Conservation (phyloP, 1,139 yeast species). For the Debaryomyces sp. region DNA sequence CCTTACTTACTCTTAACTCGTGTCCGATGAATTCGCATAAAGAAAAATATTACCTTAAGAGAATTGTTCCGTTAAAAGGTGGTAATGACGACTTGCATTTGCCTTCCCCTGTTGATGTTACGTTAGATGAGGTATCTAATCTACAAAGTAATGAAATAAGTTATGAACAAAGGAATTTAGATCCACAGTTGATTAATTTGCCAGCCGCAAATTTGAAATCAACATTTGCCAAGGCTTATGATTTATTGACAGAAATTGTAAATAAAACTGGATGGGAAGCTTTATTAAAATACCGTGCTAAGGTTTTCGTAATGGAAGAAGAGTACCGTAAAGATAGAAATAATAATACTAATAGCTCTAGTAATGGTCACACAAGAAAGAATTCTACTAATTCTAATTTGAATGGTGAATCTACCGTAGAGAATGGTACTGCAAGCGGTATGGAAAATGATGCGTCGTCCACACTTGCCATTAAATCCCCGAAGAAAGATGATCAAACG, state of each 20-base stretch:
- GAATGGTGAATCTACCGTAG: slow-evolving; percentile 14
- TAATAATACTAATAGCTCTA: slow-evolving; percentile 3
- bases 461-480: slow-evolving; percentile 43
- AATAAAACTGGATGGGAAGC: slow-evolving; percentile 86
- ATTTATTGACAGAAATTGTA: slow-evolving; percentile 73
- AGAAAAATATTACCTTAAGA: slow-evolving; percentile 56
- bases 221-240: slow-evolving; percentile 80
- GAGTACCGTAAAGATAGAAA: slow-evolving; percentile 63
- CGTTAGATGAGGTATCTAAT: slow-evolving; percentile 62
- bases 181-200: slow-evolving; percentile 67
- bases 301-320: slow-evolving; percentile 93
- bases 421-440: slow-evolving; percentile 9
- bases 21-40: slow-evolving; percentile 87
- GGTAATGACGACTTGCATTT: slow-evolving; percentile 61
- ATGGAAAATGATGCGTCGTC: slow-evolving; percentile 33
- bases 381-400: slow-evolving; percentile 17
- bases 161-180: slow-evolving; percentile 58
- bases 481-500: slow-evolving; percentile 23
- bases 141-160: slow-evolving; percentile 56
- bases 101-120: slow-evolving; percentile 80
- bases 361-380: slow-evolving; percentile 20
- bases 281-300: slow-evolving; percentile 75
- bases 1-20: slow-evolving; percentile 81
- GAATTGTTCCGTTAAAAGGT: slow-evolving; percentile 62
- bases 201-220: slow-evolving; percentile 79